Percentiles rank a stretch among this genome's conserved stretches.
These are phyloP conservation scores for Basidiobolus meristosporus DNA, from an alignment of 371 early-diverging fungal genomes.

Conservation along the genomic window DNA sequence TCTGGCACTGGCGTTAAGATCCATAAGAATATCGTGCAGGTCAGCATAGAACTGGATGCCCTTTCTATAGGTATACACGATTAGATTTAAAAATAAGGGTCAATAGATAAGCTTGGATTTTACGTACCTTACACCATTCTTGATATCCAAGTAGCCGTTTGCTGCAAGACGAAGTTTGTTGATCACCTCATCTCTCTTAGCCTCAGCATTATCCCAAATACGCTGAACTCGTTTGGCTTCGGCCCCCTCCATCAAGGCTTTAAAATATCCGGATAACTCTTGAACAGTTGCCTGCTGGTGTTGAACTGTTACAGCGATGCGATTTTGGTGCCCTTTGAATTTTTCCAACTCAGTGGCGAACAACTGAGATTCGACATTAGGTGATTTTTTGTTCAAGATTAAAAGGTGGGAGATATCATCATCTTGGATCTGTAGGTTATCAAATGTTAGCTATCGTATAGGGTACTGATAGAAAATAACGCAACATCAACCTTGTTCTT, in stretches of 20 bases:
- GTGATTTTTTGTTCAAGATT: constrained; percentile 54
- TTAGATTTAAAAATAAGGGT: background rate
- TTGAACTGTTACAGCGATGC: constrained; percentile 50
- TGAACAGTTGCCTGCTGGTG: constrained; percentile 56
- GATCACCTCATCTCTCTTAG: constrained; percentile 26
- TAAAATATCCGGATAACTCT: constrained; percentile 52
- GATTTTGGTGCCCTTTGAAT: constrained; percentile 56
- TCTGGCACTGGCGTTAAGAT: constrained; percentile 31
- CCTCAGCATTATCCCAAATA: constrained; percentile 42
- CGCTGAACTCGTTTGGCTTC: constrained; percentile 43
- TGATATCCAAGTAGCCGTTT: constrained; percentile 30
- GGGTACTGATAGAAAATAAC: background rate
- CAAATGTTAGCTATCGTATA: too few relatives aligned
- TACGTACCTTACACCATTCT: constrained; percentile 32
- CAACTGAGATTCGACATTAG: constrained; percentile 60
- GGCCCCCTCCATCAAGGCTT: constrained; percentile 52
- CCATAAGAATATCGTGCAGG: constrained; percentile 36
- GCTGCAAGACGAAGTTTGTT: constrained; percentile 34
- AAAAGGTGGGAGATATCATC: constrained; percentile 80
- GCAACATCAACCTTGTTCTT: constrained; percentile 40
- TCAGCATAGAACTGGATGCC: constrained; percentile 69
- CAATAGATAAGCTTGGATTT: background rate
- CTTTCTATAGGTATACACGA: constrained; percentile 10
- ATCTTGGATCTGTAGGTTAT: constrained; percentile 30
- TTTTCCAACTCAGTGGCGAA: constrained; percentile 82